Base-by-base conservation (phyloP, 768 basidiomycete species). In the Lyophyllum semitale region DNA sequence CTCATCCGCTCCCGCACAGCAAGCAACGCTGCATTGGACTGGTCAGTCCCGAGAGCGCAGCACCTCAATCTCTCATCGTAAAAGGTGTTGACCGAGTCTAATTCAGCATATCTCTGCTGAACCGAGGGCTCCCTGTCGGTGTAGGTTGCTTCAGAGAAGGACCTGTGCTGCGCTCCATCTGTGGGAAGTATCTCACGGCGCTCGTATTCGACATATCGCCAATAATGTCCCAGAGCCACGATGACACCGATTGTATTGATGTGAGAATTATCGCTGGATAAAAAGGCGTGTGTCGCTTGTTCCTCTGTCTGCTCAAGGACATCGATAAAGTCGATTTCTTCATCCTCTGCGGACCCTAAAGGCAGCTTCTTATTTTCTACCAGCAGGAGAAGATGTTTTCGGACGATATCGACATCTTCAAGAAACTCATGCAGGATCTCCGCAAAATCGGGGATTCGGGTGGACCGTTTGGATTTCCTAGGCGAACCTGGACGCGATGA, bases 281-380 rank as follows among this genome's bases (percentile, higher is more conserved):
- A 26, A n/a, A 52, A 52, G 22, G 51, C 51, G 13, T 52, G 51
- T 11, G 13, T 33, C 7, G 29, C 51, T 30, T 52, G 51, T 22
- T 32, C 2, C 4, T 15, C 13, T 2, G 42, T 27, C 32, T 52
- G 41, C 20, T 15, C 27, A 27, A 29, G 4, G 27, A 29, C 20
- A 3, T 8, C 4, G 8, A 18, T 1, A 18, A 51, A 51, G 4
- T 4, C 4, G 17, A 38, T 18, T 11, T 1, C 4, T 15, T 4
- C 0, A 3, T 17, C 26, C 26, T 11, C 20, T 5, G 1, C 23
- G n/a, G 13, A 23, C n/a, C 4, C 37, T 2, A 18, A 15, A 2
- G 51, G 51, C 29, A 9, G 12, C 22, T 32, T 52, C 33, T 52
- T 52, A 29, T 32, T 44, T 18, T 52, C 51, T 2, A 43, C 27